Conservation (phyloP, 2,329 filamentous ascomycete species). For the Colletotrichum sp. region DNA sequence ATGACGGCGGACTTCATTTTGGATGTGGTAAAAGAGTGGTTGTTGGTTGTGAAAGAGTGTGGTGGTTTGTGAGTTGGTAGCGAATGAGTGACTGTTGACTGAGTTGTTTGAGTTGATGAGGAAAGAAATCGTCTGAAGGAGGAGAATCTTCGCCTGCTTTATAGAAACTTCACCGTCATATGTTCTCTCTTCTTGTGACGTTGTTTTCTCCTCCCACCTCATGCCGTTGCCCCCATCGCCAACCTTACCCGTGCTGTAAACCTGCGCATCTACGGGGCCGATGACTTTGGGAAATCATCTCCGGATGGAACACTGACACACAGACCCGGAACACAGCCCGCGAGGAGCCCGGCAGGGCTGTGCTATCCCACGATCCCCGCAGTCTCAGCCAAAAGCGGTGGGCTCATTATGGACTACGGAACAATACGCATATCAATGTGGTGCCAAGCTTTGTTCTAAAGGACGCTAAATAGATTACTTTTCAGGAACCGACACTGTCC, state of each 20-base stretch:
- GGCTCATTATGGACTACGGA: background rate
- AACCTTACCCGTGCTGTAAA: background rate
- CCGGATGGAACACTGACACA: background rate
- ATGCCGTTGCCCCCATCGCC: background rate
- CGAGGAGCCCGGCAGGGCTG: background rate
- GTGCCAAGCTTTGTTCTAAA: background rate
- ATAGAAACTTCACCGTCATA: background rate
- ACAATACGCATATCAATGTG: background rate
- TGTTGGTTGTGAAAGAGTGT: background rate
- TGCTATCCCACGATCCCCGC: background rate
- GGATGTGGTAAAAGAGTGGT: background rate
- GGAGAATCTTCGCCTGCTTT: background rate
- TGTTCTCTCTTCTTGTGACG: background rate
- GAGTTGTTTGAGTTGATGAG: background rate
- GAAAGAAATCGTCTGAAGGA: too few species aligned
- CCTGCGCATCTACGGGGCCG: background rate
- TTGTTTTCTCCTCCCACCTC: background rate
- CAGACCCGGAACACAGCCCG: background rate
- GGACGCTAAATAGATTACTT: background rate
- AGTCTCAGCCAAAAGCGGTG: background rate
- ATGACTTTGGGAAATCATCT: background rate
- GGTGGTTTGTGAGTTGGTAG: background rate
- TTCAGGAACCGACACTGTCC: background rate
- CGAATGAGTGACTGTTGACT: background rate
- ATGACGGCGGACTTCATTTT: background rate